These are phyloP conservation scores for Hippophae gyantsensis DNA, from an alignment of 306 rosid species.

Conservation along the genomic window DNA sequence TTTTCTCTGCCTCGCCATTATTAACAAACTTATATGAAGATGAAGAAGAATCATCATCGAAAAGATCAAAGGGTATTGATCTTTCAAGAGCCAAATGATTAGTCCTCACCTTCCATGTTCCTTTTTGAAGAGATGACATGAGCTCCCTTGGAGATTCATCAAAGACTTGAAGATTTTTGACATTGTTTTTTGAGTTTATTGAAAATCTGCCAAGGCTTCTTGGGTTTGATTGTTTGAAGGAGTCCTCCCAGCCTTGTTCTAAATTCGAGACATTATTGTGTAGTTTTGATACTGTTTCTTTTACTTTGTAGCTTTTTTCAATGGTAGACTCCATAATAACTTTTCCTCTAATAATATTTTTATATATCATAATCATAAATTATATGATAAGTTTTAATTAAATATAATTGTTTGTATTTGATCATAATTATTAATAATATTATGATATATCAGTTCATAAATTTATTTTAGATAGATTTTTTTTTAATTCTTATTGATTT, in stretches of 20 bases:
- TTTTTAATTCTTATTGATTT: too few relatives aligned
- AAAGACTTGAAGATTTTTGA: slow-evolving; percentile 14
- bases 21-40: slow-evolving; percentile 1
- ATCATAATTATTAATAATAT: too few relatives aligned
- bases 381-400: too few relatives aligned
- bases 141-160: slow-evolving; percentile 33
- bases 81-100: slow-evolving; percentile 24
- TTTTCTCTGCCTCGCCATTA: slow-evolving; percentile 6
- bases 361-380: too few relatives aligned
- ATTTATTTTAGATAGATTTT: too few relatives aligned
- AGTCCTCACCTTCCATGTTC: slow-evolving; percentile 17
- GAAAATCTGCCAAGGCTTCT: slow-evolving; percentile 7
- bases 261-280: slow-evolving; percentile 21
- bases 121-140: slow-evolving; percentile 39
- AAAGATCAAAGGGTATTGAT: slow-evolving; percentile 19
- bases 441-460: too few relatives aligned
- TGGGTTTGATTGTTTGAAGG: slow-evolving; percentile 29
- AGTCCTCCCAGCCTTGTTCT: slow-evolving; percentile 46
- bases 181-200: slow-evolving; percentile 1
- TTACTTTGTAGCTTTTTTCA: slow-evolving; percentile 25
- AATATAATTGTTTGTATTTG: too few relatives aligned
- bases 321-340: slow-evolving; percentile 21
- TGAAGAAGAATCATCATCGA: slow-evolving; percentile 17
- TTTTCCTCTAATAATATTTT: too few relatives aligned
- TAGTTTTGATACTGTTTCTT: slow-evolving; percentile 12